phyloP scores from a whole-genome alignment of 352 stramenopile species.

The Achlya hypogyna region DNA sequence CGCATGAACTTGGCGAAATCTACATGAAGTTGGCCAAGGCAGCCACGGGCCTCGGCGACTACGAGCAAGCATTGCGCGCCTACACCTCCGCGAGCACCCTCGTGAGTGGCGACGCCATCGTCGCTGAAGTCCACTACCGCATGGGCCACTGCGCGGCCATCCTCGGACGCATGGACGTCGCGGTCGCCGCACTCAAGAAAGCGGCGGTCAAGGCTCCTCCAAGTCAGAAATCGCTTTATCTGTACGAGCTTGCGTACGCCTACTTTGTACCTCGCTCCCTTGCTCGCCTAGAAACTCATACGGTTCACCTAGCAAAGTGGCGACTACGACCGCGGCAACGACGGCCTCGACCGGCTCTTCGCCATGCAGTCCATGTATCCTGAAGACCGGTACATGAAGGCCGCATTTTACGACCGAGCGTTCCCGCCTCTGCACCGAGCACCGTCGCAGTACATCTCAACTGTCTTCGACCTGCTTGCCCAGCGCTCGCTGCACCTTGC shows the following conservation, averaged over 20 bases:
- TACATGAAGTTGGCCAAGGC: conserved; percentile 14
- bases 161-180: neutral
- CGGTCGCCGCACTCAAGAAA: conserved; percentile 1
- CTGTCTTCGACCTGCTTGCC: conserved; percentile 1
- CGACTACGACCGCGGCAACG: neutral
- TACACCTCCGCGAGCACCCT: conserved; percentile 9
- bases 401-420: conserved; percentile 4
- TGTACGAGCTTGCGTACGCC: neutral
- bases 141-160: conserved; percentile 10
- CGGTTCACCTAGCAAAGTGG: neutral
- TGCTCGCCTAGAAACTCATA: neutral
- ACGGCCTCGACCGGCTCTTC: neutral
- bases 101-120: neutral
- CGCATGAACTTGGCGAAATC: neutral
- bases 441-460: conserved; percentile 8
- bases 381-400: conserved; percentile 11
- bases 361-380: conserved; percentile 7
- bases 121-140: conserved; percentile 7
- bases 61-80: neutral
- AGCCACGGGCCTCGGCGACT: neutral
- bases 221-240: neutral
- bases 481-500: neutral
- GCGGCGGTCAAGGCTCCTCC: neutral
- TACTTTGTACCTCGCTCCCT: neutral
- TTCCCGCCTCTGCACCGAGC: neutral